Evolutionary conservation across 768 basidiomycete species (phyloP), one percentile per base, ranked within the genome.

Genomic region (Austroboletus eburneus): DNA sequence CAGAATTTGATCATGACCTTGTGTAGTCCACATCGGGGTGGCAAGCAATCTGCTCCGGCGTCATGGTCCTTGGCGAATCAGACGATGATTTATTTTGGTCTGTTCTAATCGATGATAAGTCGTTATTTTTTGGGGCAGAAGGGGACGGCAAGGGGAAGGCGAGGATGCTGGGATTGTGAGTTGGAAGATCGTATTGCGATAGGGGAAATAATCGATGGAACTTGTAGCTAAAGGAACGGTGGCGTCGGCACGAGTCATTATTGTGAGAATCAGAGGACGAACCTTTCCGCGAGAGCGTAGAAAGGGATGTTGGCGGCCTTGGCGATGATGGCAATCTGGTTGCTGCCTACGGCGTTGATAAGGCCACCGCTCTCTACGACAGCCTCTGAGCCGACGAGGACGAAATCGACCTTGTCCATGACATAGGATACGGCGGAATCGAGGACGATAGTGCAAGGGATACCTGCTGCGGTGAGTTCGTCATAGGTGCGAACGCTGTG

Each of bases 381-480:
- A 8, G 94, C 96, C 71, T 99, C 96, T 33, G 93, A 93, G 25
- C 96, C 96, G 33, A 98, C 93, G 39, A 99, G 78, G 41, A 95
- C 88, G 64, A 95, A 87, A 66, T 95, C 91, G 17, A 95, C 91
- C 57, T 88, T 85, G 54, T 95, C 91, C 87, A 99, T 97, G 57
- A 91, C 83, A 70, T 97, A 98, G 32, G 91, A 91, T 4, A 98
- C 94, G 2, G 95, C 93, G 13, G 91, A 91, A 69, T 99, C 96
- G 48, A 98, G 79, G 10, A 99, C 85, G 45, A 98, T 86, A 14
- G 89, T 91, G 68, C 90, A 91, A 12, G 94, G 93, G 47, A 99
- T 88, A 9, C 93, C 93, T n/a, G 83, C 88, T 32, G 85, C 83
- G 18, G 85, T 85, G 39, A 98, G 75, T 43, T 81, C 76, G 56